These are phyloP conservation scores for Fusarium pseudonygamai DNA, from an alignment of 2,329 filamentous ascomycete species.

Conservation along the genomic window DNA sequence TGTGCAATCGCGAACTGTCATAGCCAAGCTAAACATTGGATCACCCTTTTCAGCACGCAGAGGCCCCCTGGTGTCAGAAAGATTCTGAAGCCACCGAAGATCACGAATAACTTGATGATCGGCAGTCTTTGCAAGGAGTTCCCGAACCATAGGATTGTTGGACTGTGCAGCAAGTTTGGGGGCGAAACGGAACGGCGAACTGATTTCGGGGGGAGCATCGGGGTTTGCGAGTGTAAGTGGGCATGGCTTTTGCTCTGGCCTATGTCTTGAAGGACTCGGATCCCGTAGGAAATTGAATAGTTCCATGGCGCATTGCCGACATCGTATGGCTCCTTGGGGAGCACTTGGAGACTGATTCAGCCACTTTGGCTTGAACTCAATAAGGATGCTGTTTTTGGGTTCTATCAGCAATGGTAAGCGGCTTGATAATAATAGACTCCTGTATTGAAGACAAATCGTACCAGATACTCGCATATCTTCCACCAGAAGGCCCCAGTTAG, in stretches of 20 bases:
- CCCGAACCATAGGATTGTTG: conserved; percentile 24
- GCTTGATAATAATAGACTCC: background rate
- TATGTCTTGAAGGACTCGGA: conserved; percentile 46
- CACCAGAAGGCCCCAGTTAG: conserved; percentile 74
- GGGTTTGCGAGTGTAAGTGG: conserved; percentile 70
- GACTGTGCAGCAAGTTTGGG: conserved; percentile 41
- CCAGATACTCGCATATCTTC: conserved; percentile 70
- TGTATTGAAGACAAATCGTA: conserved; percentile 24
- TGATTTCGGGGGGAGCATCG: conserved; percentile 55
- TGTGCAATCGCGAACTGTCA: conserved; percentile 84
- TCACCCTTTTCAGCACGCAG: conserved; percentile 53
- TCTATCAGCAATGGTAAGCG: conserved; percentile 34
- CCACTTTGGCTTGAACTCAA: conserved; percentile 90
- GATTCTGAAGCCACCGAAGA: conserved; percentile 51
- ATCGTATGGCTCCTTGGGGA: conserved; percentile 69
- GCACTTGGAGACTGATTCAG: conserved; percentile 79
- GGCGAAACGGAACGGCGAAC: conserved; percentile 54
- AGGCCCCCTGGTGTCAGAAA: conserved; percentile 56
- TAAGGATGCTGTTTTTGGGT: conserved; percentile 51
- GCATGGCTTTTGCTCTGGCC: conserved; percentile 62
- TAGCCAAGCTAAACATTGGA: conserved; percentile 70
- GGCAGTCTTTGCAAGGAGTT: conserved; percentile 43
- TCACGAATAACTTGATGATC: conserved; percentile 49
- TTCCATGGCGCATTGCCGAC: conserved; percentile 76
- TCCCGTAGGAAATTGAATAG: conserved; percentile 49